phyloP scores from a whole-genome alignment of 805 yeast species.

The Pichia nakasei region DNA sequence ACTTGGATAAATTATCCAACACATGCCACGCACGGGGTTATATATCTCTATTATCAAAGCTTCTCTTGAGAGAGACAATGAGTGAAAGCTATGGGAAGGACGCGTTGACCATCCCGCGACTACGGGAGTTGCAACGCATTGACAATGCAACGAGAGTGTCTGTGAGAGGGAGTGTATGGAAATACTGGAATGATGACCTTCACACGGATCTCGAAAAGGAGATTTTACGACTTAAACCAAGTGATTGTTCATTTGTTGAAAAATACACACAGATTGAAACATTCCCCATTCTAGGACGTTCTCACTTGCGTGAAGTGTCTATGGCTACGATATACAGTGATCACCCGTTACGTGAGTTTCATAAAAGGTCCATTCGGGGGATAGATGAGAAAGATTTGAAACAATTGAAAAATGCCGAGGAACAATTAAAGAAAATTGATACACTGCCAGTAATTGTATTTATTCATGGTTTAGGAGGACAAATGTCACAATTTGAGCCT shows the following conservation, averaged over 20 bases:
- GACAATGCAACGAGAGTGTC: slow-evolving; percentile 9
- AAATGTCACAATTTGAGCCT: slow-evolving; percentile 74
- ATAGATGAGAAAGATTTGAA: slow-evolving; percentile 6
- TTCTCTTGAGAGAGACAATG: too few relatives aligned
- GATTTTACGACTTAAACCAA: slow-evolving; percentile 37
- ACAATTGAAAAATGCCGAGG: slow-evolving; percentile 14
- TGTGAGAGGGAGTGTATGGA: slow-evolving; percentile 4
- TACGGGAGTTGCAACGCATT: slow-evolving; percentile 14
- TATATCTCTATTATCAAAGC: neutral
- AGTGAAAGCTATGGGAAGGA: neutral
- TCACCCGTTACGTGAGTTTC: slow-evolving; percentile 38
- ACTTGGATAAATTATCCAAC: too few relatives aligned
- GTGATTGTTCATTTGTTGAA: slow-evolving; percentile 45
- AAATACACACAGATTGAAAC: slow-evolving; percentile 36
- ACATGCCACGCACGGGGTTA: too few relatives aligned
- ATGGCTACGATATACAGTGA: slow-evolving; percentile 38
- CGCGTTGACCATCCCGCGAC: slow-evolving; percentile 12
- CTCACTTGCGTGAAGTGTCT: slow-evolving; percentile 25
- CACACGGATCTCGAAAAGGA: slow-evolving; percentile 33
- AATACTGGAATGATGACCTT: slow-evolving; percentile 12
- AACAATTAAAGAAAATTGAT: slow-evolving; percentile 29
- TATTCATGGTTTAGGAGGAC: slow-evolving; percentile 90
- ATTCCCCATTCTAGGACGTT: slow-evolving; percentile 26
- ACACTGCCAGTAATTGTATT: slow-evolving; percentile 55
- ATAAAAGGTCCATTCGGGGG: slow-evolving; percentile 20